phyloP scores from a whole-genome alignment of 805 yeast genomes.

The Spathaspora sp. region DNA sequence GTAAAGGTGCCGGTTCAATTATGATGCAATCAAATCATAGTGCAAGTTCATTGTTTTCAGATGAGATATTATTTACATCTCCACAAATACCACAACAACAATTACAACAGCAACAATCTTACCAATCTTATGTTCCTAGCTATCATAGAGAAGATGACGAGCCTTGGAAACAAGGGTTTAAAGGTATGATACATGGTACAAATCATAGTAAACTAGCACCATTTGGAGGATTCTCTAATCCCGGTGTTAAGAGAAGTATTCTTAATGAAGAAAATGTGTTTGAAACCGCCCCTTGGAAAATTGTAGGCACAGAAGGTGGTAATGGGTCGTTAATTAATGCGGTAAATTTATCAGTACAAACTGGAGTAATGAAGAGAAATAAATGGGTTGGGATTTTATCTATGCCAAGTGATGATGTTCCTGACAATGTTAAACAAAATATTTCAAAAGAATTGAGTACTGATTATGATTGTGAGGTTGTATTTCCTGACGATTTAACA shows the following conservation, averaged over 20 bases:
- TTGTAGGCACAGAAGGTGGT: conserved; percentile 68
- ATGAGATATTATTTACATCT: conserved; percentile 15
- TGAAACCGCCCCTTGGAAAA: conserved; percentile 67
- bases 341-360: conserved; percentile 51
- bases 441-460: conserved; percentile 47
- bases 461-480: conserved; percentile 59
- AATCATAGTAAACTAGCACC: conserved; percentile 44
- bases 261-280: conserved; percentile 42
- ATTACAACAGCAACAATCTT: no score
- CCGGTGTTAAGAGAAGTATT: conserved; percentile 48
- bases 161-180: conserved; percentile 20
- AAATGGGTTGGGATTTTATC: conserved; percentile 91
- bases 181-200: conserved; percentile 25
- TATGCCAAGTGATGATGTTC: conserved; percentile 83
- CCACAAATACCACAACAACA: conserved; percentile 9
- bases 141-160: not conserved
- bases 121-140: not conserved
- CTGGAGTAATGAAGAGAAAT: conserved; percentile 29
- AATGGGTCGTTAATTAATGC: conserved; percentile 91
- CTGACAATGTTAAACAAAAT: conserved; percentile 48
- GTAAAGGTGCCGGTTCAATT: conserved; percentile 12
- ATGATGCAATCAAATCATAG: conserved; percentile 21
- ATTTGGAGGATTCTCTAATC: conserved; percentile 73
- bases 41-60: conserved; percentile 25
- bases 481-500: conserved; percentile 71